Conservation (phyloP, 176 grass and related monocot genomes). For the Musa itinerans region DNA sequence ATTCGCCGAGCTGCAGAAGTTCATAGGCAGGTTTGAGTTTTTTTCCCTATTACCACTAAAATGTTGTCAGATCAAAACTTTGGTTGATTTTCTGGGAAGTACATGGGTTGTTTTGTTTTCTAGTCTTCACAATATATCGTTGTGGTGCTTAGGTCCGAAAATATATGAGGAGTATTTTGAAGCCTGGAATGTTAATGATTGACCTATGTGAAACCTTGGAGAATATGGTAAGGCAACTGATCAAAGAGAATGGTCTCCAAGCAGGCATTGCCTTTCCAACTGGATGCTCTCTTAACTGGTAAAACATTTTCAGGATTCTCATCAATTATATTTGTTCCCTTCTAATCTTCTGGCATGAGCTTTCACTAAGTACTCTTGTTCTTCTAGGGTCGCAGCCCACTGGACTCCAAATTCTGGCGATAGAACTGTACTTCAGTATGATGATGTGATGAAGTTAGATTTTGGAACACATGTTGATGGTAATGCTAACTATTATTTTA, state of each 20-base stretch:
- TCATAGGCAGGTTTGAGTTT: conserved; percentile 76
- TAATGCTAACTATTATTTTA: conserved; percentile 23
- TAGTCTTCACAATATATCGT: not conserved
- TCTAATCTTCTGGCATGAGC: not conserved
- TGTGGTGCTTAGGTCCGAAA: conserved; percentile 62
- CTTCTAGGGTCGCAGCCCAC: conserved; percentile 84
- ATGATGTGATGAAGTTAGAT: conserved; percentile 99
- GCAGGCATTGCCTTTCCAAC: conserved; percentile 54
- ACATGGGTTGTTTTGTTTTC: not conserved
- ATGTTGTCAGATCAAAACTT: conserved; percentile 1
- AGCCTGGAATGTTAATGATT: conserved; percentile 93
- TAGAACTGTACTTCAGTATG: conserved; percentile 86
- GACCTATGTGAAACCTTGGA: conserved; percentile 72
- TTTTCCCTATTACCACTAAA: conserved; percentile 5
- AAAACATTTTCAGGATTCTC: not conserved
- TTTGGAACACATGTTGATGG: conserved; percentile 98
- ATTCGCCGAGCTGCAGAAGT: conserved; percentile 92
- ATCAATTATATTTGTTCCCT: conserved; percentile 1
- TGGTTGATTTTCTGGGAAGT: not conserved
- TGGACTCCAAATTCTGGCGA: conserved; percentile 98
- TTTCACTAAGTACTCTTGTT: not conserved
- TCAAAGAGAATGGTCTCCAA: conserved; percentile 42
- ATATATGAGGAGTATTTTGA: conserved; percentile 84
- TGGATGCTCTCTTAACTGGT: conserved; percentile 52
- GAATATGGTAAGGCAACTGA: conserved; percentile 35